Percentiles rank a stretch among this genome's conserved stretches.
phyloP scores from a whole-genome alignment of 2,329 filamentous ascomycete species.

The Cladorrhinum sp. region DNA sequence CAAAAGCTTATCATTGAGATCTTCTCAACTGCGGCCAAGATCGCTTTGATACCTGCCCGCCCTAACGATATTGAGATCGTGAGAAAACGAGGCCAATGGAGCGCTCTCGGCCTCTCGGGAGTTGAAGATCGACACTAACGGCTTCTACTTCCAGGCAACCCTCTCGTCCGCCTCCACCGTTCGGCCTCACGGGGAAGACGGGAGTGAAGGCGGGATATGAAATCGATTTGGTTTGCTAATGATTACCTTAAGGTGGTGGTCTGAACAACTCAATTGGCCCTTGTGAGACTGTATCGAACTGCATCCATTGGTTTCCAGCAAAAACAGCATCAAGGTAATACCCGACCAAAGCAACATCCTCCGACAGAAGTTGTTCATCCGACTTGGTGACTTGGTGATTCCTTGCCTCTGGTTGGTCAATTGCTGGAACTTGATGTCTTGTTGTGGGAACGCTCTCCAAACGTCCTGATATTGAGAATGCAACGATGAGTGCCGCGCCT shows the following conservation, averaged over 20 bases:
- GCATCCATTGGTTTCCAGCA: no score
- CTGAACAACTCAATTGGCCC: neutral
- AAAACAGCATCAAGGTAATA: no score
- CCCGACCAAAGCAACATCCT: no score
- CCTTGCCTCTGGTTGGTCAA: neutral
- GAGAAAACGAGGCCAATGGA: neutral
- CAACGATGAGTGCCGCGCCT: neutral
- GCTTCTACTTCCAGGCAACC: neutral
- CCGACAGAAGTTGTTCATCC: no score
- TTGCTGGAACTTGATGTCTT: neutral
- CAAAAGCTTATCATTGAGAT: conserved; percentile 6
- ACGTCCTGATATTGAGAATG: neutral
- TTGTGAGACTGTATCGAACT: neutral
- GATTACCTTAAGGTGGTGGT: neutral
- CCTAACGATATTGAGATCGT: neutral
- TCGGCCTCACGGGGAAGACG: neutral
- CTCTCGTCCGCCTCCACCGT: neutral
- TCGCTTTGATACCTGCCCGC: neutral
- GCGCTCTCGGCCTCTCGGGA: neutral
- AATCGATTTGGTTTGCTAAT: neutral
- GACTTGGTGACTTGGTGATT: no score
- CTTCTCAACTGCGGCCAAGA: no score
- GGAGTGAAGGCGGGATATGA: neutral
- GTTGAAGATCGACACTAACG: neutral
- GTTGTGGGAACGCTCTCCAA: neutral